Percentiles rank a stretch among this genome's conserved stretches.
Conservation (phyloP, 495 filamentous ascomycete species). For the Hamigera avellanea region DNA sequence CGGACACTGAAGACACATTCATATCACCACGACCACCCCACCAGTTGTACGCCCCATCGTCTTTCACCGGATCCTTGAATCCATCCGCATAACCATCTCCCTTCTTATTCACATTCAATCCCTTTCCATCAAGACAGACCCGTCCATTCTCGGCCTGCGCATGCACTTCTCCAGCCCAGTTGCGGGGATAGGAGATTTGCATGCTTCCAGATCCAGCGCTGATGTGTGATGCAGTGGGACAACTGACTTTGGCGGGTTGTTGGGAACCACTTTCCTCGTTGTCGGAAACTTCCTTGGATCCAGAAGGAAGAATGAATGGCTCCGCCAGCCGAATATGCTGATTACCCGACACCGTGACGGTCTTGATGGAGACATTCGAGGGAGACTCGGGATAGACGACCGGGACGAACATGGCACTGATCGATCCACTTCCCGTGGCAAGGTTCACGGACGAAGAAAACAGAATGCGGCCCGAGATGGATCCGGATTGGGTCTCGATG, state of each 20-base stretch:
- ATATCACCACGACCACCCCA: constrained; percentile 9
- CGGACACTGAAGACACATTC: constrained; percentile 1
- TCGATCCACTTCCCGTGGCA: constrained; percentile 1
- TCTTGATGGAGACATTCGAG: constrained; percentile 1
- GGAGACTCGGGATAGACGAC: constrained; percentile 1
- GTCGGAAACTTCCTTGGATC: not conserved
- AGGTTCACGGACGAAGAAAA: constrained; percentile 5
- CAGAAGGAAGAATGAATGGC: constrained; percentile 1
- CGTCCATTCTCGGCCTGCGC: not conserved
- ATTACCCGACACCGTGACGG: constrained; percentile 1
- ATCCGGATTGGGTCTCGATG: constrained; percentile 6
- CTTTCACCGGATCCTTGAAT: not conserved
- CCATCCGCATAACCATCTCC: constrained; percentile 3
- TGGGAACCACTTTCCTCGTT: not conserved
- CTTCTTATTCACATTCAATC: constrained; percentile 5
- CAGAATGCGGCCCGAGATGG: constrained; percentile 5
- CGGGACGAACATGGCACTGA: constrained; percentile 5
- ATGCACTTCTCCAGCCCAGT: constrained; percentile 9
- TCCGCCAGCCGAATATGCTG: constrained; percentile 5
- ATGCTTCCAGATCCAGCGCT: constrained; percentile 3
- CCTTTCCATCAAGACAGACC: constrained; percentile 4
- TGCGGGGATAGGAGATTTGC: constrained; percentile 5
- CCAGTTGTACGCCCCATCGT: constrained; percentile 2
- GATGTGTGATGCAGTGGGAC: constrained; percentile 4
- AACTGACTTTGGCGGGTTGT: not conserved